Evolutionary conservation across 345 rosid species (phyloP), one percentile per base, ranked within the genome.

Genomic region (Pistacia integerrima): DNA sequence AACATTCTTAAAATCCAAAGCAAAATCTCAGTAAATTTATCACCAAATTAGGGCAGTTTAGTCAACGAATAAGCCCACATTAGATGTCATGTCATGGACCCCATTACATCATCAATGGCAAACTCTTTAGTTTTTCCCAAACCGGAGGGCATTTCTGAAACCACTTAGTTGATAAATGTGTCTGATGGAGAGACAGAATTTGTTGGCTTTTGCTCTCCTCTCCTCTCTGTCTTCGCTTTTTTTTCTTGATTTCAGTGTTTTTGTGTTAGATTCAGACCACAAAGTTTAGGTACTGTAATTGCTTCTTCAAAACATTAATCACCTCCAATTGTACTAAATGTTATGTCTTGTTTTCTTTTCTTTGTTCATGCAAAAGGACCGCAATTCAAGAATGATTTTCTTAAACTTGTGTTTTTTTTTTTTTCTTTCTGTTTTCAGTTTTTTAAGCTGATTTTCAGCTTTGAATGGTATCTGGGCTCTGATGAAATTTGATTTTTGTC

Each of bases 241-340:
- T 35, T 62, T 22, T 63, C 71, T 79, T 62, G 49, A 56, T 75
- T 70, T 80, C 82, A 75, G 74, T 51, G 69, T 59, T 33, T 76
- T 11, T 30, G n/a, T 41, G 35, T 69, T 59, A 35, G 59, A 41
- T 30, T 79, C 82, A 70, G 62, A 64, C 76, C 55, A 17, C 63
- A 49, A 75, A 16, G 4, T 46, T n/a, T 30, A 80, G 73, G 82
- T 75, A 70, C 68, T 57, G 38, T 7, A 41, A 41, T 41, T 46
- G 30, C 12, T 52, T 56, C 49, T 69, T 41, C n/a, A 51, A 66
- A 67, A 78, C 58, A 11, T 51, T 48, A 0, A 46, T 30, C 33
- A 30, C 33, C 33, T 30, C 33, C 3, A 30, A 54, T 20, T 30
- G 56, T 28, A 38, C 13, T 63, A 8, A 6, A 4, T 28, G 57